Conservation (phyloP, 495 filamentous ascomycete species). For the Penicillium cinerascens region DNA sequence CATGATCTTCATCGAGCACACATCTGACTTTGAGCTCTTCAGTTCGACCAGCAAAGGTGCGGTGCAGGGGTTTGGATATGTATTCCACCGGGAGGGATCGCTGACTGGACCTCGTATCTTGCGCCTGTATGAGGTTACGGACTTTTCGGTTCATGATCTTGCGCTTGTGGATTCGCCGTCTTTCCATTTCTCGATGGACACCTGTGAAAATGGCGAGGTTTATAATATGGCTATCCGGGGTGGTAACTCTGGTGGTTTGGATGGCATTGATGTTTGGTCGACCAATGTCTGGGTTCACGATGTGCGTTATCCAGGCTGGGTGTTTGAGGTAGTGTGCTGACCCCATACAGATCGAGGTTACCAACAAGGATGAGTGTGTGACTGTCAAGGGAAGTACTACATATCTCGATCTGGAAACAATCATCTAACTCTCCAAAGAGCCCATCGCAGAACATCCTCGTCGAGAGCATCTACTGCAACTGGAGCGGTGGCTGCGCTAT, state of each 20-base stretch:
- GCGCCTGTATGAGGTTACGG: constrained; percentile 35
- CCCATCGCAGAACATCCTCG: constrained; percentile 47
- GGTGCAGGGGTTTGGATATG: constrained; percentile 51
- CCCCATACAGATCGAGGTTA: constrained; percentile 44
- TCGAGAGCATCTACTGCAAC: constrained; percentile 58
- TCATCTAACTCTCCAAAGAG: constrained; percentile 22
- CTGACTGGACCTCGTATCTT: constrained; percentile 33
- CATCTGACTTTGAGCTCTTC: constrained; percentile 51
- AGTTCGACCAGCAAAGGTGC: constrained; percentile 45
- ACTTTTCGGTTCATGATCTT: constrained; percentile 51
- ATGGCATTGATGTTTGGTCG: constrained; percentile 51
- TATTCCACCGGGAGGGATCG: constrained; percentile 28
- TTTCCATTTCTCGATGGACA: constrained; percentile 49
- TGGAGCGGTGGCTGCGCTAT: constrained; percentile 54
- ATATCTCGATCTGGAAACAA: neutral
- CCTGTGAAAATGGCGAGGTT: constrained; percentile 44
- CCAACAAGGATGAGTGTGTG: constrained; percentile 56
- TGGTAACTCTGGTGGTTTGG: constrained; percentile 44
- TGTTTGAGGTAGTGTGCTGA: neutral
- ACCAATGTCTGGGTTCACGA: constrained; percentile 53
- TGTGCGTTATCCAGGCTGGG: constrained; percentile 18
- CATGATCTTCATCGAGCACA: constrained; percentile 48
- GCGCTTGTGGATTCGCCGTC: constrained; percentile 49
- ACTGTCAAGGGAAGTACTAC: constrained; percentile 41
- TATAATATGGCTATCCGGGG: constrained; percentile 56